Evolutionary conservation across 148 eudicot genomes (phyloP).

Genomic region (Chenopodium album): DNA sequence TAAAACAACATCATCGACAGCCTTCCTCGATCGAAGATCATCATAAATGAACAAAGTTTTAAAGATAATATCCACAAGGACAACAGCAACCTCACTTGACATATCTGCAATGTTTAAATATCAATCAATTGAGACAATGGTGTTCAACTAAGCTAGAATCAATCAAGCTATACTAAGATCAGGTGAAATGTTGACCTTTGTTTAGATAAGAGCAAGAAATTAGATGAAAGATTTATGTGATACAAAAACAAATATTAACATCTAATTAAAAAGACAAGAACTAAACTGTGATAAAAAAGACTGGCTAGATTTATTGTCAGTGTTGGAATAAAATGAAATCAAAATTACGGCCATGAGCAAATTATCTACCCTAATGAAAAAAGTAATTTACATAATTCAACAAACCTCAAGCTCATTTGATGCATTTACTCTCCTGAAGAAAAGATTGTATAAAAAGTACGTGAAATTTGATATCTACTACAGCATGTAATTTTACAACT

Average conservation of each 20-base stretch:
- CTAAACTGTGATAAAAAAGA: no score
- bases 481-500: not conserved
- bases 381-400: not conserved
- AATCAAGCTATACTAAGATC: not conserved
- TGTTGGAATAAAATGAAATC: no score
- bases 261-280: not conserved
- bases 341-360: no score
- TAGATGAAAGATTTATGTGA: not conserved
- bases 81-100: constrained; percentile 61
- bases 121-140: constrained; percentile 2
- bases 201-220: not conserved
- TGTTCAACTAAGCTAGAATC: not conserved
- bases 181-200: not conserved
- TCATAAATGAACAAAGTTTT: constrained; percentile 72
- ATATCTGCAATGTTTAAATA: constrained; percentile 48
- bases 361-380: not conserved
- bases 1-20: constrained; percentile 74
- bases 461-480: not conserved
- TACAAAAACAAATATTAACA: not conserved
- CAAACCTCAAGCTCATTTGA: not conserved
- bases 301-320: not conserved
- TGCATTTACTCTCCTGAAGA: not conserved
- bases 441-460: not conserved
- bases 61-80: constrained; percentile 72
- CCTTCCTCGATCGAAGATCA: constrained; percentile 77